Base-by-base conservation (phyloP, 2,329 filamentous ascomycete genomes). In the Ophiocordyceps sinensis region DNA sequence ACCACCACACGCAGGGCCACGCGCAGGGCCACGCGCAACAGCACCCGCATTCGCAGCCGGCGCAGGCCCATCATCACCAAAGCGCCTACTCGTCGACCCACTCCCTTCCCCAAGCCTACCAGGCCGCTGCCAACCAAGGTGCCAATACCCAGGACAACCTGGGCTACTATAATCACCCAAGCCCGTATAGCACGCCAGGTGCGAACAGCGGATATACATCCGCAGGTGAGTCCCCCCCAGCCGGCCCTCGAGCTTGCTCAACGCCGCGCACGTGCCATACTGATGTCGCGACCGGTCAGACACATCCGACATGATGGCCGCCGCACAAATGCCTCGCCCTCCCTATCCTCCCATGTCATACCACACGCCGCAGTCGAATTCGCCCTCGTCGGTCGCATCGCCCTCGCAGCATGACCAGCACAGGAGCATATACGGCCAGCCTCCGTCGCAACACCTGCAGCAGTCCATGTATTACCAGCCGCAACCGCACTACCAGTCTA, bases 341-440 rank as follows among this genome's bases (percentile, higher is more conserved):
- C 75, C 79, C 37, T 94, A 93, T 59, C 88, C 88, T 51, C 85
- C 86, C 45, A 94, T 94, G 58, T 73, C 71, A 28, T 95, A 95
- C 60, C 85, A 95, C 62, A 93, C 88, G 15, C 87, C 88, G 42
- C 88, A 95, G 66, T 94, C 88, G 43, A 94, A 89, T 63, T 94
- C 89, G 42, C 89, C 89, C 38, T 85, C 86, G 32, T 94, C 88
- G 39, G 88, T 95, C 53, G 84, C 88, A 47, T 95, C 89, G 29
- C 82, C 86, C 19, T 85, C 87, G 43, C 75, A 79, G 43, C 87
- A 94, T 63, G 89, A 96, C 57, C 85, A 89, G 56, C 85, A 94
- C 65, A 74, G 88, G 51, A 81, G 78, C 53, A 75, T 96, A 57
- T 96, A 95, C 62, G 81, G 77, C 30, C 83, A 88, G 53, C 81